phyloP scores from a whole-genome alignment of 2,329 filamentous ascomycete species.

The Boeremia exigua region DNA sequence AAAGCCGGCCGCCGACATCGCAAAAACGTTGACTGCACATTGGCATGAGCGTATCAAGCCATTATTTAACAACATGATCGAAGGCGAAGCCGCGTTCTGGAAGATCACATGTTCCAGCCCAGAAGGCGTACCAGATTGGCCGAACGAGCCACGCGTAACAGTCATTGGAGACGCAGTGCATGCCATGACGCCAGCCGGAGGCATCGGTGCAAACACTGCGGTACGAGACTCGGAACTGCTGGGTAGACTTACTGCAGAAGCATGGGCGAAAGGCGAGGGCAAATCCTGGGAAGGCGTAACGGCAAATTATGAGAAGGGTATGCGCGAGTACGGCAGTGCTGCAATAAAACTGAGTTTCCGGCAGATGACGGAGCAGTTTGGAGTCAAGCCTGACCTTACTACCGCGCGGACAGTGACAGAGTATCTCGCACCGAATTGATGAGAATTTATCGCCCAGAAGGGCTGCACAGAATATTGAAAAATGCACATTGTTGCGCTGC shows the following conservation, averaged over 20 bases:
- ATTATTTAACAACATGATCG: constrained; percentile 65
- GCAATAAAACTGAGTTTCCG: constrained; percentile 61
- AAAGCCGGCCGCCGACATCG: constrained; percentile 62
- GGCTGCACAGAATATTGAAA: too few species aligned
- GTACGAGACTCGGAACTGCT: constrained; percentile 51
- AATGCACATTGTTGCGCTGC: too few species aligned
- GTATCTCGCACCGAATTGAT: constrained; percentile 25
- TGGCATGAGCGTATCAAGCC: constrained; percentile 65
- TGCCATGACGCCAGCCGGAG: constrained; percentile 56
- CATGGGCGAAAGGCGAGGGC: constrained; percentile 28
- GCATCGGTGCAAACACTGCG: constrained; percentile 55
- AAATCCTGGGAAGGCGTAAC: constrained; percentile 44
- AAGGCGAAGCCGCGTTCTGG: constrained; percentile 67
- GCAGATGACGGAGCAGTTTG: constrained; percentile 24
- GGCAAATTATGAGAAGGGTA: constrained; percentile 45
- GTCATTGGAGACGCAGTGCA: constrained; percentile 55
- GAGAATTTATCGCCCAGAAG: too few species aligned
- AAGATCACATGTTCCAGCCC: constrained; percentile 70
- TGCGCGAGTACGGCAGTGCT: constrained; percentile 45
- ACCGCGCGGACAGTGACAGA: constrained; percentile 24
- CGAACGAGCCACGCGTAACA: constrained; percentile 60
- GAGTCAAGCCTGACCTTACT: constrained; percentile 26
- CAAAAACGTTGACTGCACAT: constrained; percentile 59
- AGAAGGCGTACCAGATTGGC: constrained; percentile 65
- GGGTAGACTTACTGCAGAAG: constrained; percentile 46